Evolutionary conservation across 2,329 filamentous ascomycete genomes (phyloP), one percentile per base, ranked within the genome.

Genomic region (Aspergillus brunneoviolaceus): DNA sequence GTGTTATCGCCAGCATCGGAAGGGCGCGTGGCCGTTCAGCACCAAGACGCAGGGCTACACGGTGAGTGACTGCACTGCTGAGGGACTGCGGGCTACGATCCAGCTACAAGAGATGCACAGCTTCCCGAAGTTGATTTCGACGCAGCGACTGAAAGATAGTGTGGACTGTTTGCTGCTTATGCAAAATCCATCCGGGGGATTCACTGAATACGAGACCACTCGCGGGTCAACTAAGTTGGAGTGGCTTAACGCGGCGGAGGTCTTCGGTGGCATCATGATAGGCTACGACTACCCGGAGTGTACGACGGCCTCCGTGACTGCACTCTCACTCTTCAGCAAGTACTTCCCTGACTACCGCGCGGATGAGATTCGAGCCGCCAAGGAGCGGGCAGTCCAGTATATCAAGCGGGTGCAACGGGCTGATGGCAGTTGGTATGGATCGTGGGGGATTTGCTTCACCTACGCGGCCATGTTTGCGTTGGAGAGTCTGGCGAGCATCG

Each of bases 241-340:
- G 75, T 83, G 88, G 74, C 84, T 99, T 49, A 99, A 99, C 70
- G 94, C 94, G 0, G 95, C 95, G 1, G 95, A 99, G 74, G 93
- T 99, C 0, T 99, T 99, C 75, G 93, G 92, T 14, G 85, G 88
- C 21, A 99, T 99, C 78, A 99, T 99, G 95, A 89, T 99, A 57
- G 94, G 98, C 72, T 99, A 99, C 74, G 92, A 96, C 74, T 98
- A 99, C 71, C 92, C 94, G 0, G 95, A 99, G 76, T 99, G 95
- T 80, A 99, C 95, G 0, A 98, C 95, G 2, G 93, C 95, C 0
- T 92, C 92, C 31, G 90, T 99, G 3, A 97, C 91, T 1, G 92
- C 91, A 0, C 81, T 99, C 21, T 89, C 89, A 4, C 82, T 94
- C 2, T 98, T 98, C 80, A 85, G 86, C 65, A 84, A 89, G 69